These are phyloP conservation scores for Salix arbutifolia DNA, from an alignment of 345 rosid genomes.

Conservation along the genomic window DNA sequence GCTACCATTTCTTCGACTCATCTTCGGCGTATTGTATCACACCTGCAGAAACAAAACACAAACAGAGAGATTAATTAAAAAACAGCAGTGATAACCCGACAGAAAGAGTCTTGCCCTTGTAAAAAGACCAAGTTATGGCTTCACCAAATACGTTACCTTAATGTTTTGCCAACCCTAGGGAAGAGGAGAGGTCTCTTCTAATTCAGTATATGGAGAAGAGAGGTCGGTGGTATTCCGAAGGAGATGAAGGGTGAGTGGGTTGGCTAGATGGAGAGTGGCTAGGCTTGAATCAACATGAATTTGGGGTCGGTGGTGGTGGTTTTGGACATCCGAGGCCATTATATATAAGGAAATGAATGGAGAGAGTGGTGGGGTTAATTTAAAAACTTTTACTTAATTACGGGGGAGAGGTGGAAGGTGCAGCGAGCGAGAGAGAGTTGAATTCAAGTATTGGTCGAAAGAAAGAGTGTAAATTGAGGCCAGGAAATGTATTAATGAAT, in stretches of 20 bases:
- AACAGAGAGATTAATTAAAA: not conserved
- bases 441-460: slow-evolving; percentile 50
- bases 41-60: slow-evolving; percentile 3
- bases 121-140: too few species aligned
- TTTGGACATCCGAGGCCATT: slow-evolving; percentile 41
- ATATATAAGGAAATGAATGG: slow-evolving; percentile 40
- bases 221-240: not conserved
- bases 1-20: slow-evolving; percentile 70
- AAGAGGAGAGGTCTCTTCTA: slow-evolving; percentile 18
- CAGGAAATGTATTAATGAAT: slow-evolving; percentile 50
- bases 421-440: slow-evolving; percentile 23
- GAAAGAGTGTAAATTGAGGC: slow-evolving; percentile 49
- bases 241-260: not conserved
- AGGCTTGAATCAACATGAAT: slow-evolving; percentile 10
- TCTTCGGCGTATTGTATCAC: slow-evolving; percentile 18
- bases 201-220: not conserved
- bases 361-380: slow-evolving; percentile 40
- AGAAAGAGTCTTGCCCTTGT: not conserved
- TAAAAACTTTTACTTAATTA: slow-evolving; percentile 71
- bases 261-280: not conserved
- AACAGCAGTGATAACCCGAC: not conserved
- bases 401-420: slow-evolving; percentile 55
- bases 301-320: slow-evolving; percentile 22
- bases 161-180: slow-evolving; percentile 20
- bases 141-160: not conserved